Percentiles rank a stretch among this genome's conserved stretches.
phyloP scores from a whole-genome alignment of 805 yeast species.

The Metschnikowia continentalis region DNA sequence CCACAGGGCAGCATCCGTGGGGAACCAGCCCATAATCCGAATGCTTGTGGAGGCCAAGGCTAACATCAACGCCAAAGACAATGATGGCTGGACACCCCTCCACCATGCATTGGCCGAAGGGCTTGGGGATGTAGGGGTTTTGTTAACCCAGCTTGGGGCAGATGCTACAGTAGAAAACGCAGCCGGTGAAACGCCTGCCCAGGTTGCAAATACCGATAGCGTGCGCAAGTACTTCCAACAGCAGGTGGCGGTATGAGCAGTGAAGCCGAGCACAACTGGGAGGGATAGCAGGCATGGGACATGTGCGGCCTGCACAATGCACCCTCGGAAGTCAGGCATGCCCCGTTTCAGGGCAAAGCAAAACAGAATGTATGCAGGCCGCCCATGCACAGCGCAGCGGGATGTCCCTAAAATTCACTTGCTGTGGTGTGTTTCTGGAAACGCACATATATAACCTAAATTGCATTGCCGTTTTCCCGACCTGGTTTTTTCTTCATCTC shows the following conservation, averaged over 20 bases:
- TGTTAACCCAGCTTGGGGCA: conserved; percentile 64
- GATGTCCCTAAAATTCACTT: conserved; percentile 7
- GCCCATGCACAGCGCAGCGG: conserved; percentile 7
- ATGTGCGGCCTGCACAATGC: conserved; percentile 9
- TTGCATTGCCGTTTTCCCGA: not conserved
- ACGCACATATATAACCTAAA: conserved; percentile 5
- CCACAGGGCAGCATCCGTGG: conserved; percentile 81
- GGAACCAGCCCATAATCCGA: conserved; percentile 55
- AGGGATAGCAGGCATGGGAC: not conserved
- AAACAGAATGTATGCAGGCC: conserved; percentile 15
- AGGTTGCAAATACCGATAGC: conserved; percentile 33
- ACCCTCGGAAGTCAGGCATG: conserved; percentile 13
- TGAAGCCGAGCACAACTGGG: not conserved
- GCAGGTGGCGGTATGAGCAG: not conserved
- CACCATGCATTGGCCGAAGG: conserved; percentile 94
- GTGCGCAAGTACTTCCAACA: conserved; percentile 19
- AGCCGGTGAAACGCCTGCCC: conserved; percentile 47
- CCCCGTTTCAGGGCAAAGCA: conserved; percentile 17
- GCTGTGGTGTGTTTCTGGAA: conserved; percentile 13
- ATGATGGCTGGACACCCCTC: conserved; percentile 76
- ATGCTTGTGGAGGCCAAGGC: conserved; percentile 50
- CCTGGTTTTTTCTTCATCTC: conserved; percentile 4
- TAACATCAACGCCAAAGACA: conserved; percentile 66
- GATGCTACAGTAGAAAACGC: conserved; percentile 44
- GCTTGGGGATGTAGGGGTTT: conserved; percentile 67